Base-by-base conservation (phyloP, 352 stramenopile species). In the Phytophthora tubulina region DNA sequence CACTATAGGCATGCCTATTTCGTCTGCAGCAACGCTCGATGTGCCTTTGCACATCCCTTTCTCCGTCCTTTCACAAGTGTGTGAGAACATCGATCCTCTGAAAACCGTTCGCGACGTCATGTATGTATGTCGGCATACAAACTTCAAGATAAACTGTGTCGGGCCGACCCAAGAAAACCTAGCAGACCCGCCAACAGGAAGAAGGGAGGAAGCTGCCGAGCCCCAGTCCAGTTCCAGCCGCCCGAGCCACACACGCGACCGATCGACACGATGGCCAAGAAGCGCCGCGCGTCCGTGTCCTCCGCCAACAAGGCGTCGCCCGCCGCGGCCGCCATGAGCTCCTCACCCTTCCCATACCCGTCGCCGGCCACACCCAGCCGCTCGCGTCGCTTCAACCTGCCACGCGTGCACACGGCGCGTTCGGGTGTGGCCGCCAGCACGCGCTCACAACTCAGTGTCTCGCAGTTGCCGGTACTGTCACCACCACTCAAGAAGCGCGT, bases 401-500 rank as follows among this genome's bases (percentile, higher is more conserved):
- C 72, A 50, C 67, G 56, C 41, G 51, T 73, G n/a, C 61, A 67
- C 44, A 73, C 67, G 30, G 6, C 41, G 11, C 72, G 72, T 42
- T 80, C 72, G 52, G 72, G 72, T 15, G 72, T 80, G 15, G 72
- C 72, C 0, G 72, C 72, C 21, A 77, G 72, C 35, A 80, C 72
- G 41, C 72, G 72, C 49, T 80, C 72, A 2, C 72, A 80, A 48
- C 63, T 70, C 27, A 73, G 10, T 14, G 32, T 44, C 15, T n/a
- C 64, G 32, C 56, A 67, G 55, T 36, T 78, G 4, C 71, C 80
- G 1, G 76, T 80, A 44, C 69, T 88, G 11, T 88, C 81, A 14
- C 81, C 81, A 38, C 81, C 81, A 33, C 63, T 86, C 11, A 86
- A 88, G 66, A 88, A 88, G 48, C 78, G 78, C 54, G 65, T 86